Conservation (phyloP, 179 eudicot genomes). For the Sideroxylon spinosum region DNA sequence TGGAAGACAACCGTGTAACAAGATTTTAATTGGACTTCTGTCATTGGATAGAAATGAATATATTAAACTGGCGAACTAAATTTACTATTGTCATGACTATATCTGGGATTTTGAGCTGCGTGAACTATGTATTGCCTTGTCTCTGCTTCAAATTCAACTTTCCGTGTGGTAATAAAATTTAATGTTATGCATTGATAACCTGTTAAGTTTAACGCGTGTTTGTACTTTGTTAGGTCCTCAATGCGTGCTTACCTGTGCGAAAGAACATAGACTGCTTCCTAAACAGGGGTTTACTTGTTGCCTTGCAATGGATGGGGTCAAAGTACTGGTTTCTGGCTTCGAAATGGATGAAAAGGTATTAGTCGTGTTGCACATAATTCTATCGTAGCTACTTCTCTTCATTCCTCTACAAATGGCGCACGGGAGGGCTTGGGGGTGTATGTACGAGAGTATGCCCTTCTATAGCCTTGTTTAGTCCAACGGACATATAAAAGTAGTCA, state of each 20-base stretch:
- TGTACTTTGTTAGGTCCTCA: conserved; percentile 66
- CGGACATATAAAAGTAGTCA: not conserved
- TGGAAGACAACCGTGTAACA: not conserved
- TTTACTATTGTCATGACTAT: not conserved
- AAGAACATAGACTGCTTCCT: conserved; percentile 76
- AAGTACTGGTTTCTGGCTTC: conserved; percentile 85
- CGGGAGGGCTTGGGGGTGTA: not conserved
- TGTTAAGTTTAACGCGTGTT: not conserved
- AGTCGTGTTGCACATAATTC: conserved; percentile 10
- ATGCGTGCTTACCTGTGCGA: conserved; percentile 87
- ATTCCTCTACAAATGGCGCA: not conserved
- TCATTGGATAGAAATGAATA: not conserved
- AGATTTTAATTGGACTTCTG: not conserved
- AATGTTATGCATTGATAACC: not conserved
- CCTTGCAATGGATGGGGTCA: conserved; percentile 96
- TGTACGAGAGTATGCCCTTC: not conserved
- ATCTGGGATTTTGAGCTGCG: not conserved
- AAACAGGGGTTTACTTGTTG: conserved; percentile 81
- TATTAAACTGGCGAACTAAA: not conserved
- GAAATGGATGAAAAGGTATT: conserved; percentile 69
- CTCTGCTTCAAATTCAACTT: not conserved
- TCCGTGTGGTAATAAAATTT: not conserved
- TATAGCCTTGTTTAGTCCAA: not conserved
- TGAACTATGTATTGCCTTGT: not conserved
- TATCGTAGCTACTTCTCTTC: not conserved